These are phyloP conservation scores for Phytophthora meadii DNA, from an alignment of 352 stramenopile genomes.

Conservation along the genomic window DNA sequence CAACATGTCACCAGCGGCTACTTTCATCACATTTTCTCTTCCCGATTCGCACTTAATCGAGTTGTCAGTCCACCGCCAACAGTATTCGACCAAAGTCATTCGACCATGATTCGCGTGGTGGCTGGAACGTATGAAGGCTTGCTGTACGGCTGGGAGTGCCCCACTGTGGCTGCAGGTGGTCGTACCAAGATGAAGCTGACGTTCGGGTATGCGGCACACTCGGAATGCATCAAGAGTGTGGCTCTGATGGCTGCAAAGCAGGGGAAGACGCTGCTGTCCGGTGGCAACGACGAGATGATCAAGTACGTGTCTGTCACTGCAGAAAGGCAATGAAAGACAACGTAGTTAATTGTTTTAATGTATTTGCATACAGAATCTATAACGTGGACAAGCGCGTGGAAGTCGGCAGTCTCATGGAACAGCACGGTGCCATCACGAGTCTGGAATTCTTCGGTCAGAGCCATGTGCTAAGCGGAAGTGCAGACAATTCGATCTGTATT, in stretches of 20 bases:
- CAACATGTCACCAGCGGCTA: conserved; percentile 16
- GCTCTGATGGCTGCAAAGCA: conserved; percentile 81
- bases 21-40: conserved; percentile 8
- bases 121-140: conserved; percentile 88
- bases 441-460: conserved; percentile 89
- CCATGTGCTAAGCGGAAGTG: conserved; percentile 87
- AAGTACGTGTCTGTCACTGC: conserved; percentile 53
- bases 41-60: conserved; percentile 43
- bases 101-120: conserved; percentile 77
- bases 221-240: conserved; percentile 89
- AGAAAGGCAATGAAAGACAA: conserved; percentile 5
- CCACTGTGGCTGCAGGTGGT: conserved; percentile 37
- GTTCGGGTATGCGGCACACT: conserved; percentile 85
- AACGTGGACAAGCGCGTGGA: conserved; percentile 90
- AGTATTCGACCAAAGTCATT: conserved; percentile 21
- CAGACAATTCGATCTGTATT: conserved; percentile 90
- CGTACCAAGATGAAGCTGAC: conserved; percentile 80
- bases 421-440: conserved; percentile 86
- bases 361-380: conserved; percentile 68
- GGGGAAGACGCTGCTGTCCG: conserved; percentile 84
- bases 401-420: conserved; percentile 88
- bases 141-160: conserved; percentile 85
- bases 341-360: no score
- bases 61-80: conserved; percentile 33
- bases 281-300: conserved; percentile 88